A percentile compares a stretch with the other conserved stretches of the same genome.
Evolutionary conservation across 2,329 filamentous ascomycete genomes (phyloP).

Genomic region (Westerdykella ornata): DNA sequence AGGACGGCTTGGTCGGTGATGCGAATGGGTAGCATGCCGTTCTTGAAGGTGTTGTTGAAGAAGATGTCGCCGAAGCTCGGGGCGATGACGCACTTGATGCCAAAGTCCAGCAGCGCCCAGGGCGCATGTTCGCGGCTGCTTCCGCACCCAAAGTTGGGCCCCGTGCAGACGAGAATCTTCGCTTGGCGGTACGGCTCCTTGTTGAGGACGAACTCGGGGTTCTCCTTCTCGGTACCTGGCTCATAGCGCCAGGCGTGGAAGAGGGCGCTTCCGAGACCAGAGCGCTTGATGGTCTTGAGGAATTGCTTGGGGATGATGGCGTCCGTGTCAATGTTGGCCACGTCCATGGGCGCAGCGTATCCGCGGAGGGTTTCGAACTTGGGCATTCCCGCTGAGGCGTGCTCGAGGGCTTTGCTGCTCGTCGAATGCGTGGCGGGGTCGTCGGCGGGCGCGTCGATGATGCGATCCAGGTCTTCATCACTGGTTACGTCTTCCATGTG

Average conservation of each 20-base stretch:
- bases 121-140: constrained; percentile 90
- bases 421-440: constrained; percentile 59
- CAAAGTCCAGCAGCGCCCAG: constrained; percentile 94
- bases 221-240: constrained; percentile 61
- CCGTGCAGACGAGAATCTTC: constrained; percentile 88
- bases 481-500: constrained; percentile 52
- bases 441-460: constrained; percentile 57
- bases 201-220: constrained; percentile 82
- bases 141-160: constrained; percentile 92
- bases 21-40: constrained; percentile 88
- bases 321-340: constrained; percentile 94
- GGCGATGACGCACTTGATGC: constrained; percentile 88
- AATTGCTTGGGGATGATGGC: constrained; percentile 99
- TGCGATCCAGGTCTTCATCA: constrained; percentile 58
- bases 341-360: constrained; percentile 78
- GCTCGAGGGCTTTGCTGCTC: constrained; percentile 45
- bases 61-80: constrained; percentile 88
- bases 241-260: constrained; percentile 77
- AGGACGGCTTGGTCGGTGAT: constrained; percentile 63
- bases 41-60: constrained; percentile 99
- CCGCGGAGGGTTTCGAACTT: constrained; percentile 81
- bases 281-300: constrained; percentile 97
- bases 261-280: constrained; percentile 78
- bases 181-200: constrained; percentile 73
- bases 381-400: constrained; percentile 59